Percentiles rank a stretch among this genome's conserved stretches.
phyloP scores from a whole-genome alignment of 1,284 basidiomycete genomes.

The Rhodotorula sp. region DNA sequence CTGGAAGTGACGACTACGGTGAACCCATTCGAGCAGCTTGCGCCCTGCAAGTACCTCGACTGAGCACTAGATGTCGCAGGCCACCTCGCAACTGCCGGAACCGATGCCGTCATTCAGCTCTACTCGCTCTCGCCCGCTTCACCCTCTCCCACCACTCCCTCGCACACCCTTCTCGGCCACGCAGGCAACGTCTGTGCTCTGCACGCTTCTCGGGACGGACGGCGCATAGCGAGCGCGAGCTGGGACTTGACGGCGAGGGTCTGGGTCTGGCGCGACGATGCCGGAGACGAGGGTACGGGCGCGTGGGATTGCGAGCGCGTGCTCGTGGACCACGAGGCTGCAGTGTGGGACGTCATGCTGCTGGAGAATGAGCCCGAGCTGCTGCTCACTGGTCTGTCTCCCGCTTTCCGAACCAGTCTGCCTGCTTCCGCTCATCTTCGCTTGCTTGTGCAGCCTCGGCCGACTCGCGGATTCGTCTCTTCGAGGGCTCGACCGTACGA shows the following conservation, averaged over 20 bases:
- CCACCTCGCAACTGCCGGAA: slow-evolving; percentile 76
- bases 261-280: slow-evolving; percentile 58
- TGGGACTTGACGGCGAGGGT: slow-evolving; percentile 97
- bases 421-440: background rate
- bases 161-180: slow-evolving; percentile 64
- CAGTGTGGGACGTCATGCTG: slow-evolving; percentile 90
- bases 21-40: slow-evolving; percentile 6
- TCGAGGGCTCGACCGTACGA: slow-evolving; percentile 56
- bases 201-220: slow-evolving; percentile 66
- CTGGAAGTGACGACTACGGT: background rate
- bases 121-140: slow-evolving; percentile 43
- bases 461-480: slow-evolving; percentile 89
- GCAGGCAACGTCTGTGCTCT: slow-evolving; percentile 89
- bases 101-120: slow-evolving; percentile 74
- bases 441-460: slow-evolving; percentile 69
- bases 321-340: slow-evolving; percentile 80
- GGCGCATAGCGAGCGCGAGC: slow-evolving; percentile 73
- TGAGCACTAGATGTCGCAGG: slow-evolving; percentile 56
- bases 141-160: slow-evolving; percentile 53
- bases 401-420: slow-evolving; percentile 30
- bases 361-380: slow-evolving; percentile 65
- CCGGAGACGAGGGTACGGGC: slow-evolving; percentile 48
- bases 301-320: slow-evolving; percentile 64
- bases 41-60: background rate
- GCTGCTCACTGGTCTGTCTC: slow-evolving; percentile 22